Conservation (phyloP, 169 alveolate genomes). For the Eimeria praecox region DNA sequence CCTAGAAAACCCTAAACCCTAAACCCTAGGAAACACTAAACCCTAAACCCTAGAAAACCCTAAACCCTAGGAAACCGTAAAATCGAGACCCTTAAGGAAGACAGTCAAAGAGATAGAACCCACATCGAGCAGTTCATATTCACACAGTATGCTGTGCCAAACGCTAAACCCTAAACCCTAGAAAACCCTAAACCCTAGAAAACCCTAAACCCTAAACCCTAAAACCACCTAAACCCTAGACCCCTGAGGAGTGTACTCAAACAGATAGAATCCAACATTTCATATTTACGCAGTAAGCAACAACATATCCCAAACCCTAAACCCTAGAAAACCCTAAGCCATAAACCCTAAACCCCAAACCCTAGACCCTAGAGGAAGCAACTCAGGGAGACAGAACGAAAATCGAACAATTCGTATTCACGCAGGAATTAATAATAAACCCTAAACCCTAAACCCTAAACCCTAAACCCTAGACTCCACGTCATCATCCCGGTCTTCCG, state of each 20-base stretch:
- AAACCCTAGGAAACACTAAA: conserved; percentile 8
- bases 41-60: not conserved
- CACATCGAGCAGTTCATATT: conserved; percentile 20
- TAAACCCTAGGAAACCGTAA: conserved; percentile 18
- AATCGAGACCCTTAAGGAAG: not conserved
- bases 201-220: not conserved
- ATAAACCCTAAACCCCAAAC: not conserved
- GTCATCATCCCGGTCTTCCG: too few species aligned
- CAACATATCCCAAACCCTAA: too few species aligned
- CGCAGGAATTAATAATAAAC: not conserved
- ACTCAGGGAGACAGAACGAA: too few species aligned
- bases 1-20: conserved; percentile 45
- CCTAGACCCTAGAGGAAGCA: not conserved
- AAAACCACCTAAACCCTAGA: not conserved
- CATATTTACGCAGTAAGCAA: too few species aligned
- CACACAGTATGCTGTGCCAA: conserved; percentile 45
- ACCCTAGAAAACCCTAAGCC: too few species aligned
- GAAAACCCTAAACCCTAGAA: not conserved
- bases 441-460: conserved; percentile 6
- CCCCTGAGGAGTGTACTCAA: too few species aligned
- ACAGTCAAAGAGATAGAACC: conserved; percentile 9
- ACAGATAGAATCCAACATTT: too few species aligned
- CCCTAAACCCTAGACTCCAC: conserved; percentile 27
- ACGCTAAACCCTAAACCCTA: conserved; percentile 60
- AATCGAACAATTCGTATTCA: not conserved